A percentile compares a stretch with the other conserved stretches of the same genome.
These are phyloP conservation scores for Backusella psychrophila DNA, from an alignment of 192 early-diverging fungal species.

Conservation along the genomic window DNA sequence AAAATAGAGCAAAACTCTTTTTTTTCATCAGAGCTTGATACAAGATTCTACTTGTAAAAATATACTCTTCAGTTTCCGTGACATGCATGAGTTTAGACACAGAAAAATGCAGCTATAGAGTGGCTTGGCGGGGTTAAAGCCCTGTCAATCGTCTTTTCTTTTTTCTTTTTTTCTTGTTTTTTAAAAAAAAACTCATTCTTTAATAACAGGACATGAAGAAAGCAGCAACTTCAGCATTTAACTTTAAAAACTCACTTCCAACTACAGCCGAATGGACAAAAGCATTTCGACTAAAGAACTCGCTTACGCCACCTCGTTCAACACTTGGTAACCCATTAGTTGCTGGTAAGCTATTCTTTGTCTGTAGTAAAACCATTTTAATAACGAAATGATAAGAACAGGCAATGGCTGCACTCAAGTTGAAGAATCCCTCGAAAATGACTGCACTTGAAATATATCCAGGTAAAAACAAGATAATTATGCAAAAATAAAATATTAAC, in stretches of 20 bases:
- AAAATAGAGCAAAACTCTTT: no score
- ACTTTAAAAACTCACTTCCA: not conserved
- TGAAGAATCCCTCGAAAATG: constrained; percentile 17
- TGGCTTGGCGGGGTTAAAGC: not conserved
- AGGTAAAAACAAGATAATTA: constrained; percentile 18
- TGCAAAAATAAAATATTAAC: not conserved
- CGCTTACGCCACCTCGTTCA: not conserved
- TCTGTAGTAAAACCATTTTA: not conserved
- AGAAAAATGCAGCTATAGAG: not conserved
- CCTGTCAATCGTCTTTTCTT: not conserved
- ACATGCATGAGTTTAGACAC: no score
- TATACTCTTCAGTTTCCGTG: no score
- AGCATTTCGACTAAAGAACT: constrained; percentile 13
- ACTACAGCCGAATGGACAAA: constrained; percentile 11
- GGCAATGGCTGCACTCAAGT: constrained; percentile 12
- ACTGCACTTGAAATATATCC: constrained; percentile 38
- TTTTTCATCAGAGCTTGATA: no score
- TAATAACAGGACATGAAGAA: not conserved
- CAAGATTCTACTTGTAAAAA: no score
- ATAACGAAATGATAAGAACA: constrained; percentile 8
- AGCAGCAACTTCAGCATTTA: not conserved
- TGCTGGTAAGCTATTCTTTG: constrained; percentile 8
- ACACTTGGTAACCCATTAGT: not conserved
- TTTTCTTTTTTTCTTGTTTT: not conserved
- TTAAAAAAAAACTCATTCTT: not conserved